phyloP scores from a whole-genome alignment of 306 rosid species.

The Malus sieversii region DNA sequence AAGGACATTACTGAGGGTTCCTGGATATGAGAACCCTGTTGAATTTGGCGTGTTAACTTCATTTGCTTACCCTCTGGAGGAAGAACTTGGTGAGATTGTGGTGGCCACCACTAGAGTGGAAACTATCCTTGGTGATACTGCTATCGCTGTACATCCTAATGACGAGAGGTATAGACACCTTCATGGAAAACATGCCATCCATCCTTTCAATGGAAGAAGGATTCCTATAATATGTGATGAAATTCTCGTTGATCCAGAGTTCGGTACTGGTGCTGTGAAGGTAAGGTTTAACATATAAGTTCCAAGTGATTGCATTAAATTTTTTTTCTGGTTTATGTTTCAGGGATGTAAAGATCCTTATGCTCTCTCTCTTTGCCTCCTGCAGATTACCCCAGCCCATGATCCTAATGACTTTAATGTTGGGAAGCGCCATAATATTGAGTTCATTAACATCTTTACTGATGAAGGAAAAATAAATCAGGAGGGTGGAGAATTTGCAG shows the following conservation, averaged over 20 bases:
- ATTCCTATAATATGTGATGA: constrained; percentile 76
- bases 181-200: constrained; percentile 82
- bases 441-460: constrained; percentile 67
- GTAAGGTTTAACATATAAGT: constrained; percentile 38
- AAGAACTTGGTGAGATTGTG: constrained; percentile 69
- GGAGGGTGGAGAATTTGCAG: constrained; percentile 79
- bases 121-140: constrained; percentile 98
- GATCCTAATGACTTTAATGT: constrained; percentile 94
- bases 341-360: constrained; percentile 1
- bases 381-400: constrained; percentile 97
- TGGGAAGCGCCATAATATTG: constrained; percentile 79
- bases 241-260: constrained; percentile 74
- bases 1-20: constrained; percentile 58
- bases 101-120: constrained; percentile 95
- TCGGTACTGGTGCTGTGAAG: constrained; percentile 97
- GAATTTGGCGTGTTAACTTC: constrained; percentile 87
- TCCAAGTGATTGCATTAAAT: background rate
- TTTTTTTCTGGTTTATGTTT: constrained; percentile 17
- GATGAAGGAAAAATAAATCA: constrained; percentile 84
- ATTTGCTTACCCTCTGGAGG: constrained; percentile 83
- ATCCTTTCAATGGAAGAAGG: constrained; percentile 79
- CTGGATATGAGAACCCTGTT: constrained; percentile 71
- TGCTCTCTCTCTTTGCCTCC: constrained; percentile 13
- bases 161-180: constrained; percentile 63
- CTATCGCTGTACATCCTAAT: constrained; percentile 77